Evolutionary conservation across 768 basidiomycete genomes (phyloP).

Genomic region (Russula dissimulans): DNA sequence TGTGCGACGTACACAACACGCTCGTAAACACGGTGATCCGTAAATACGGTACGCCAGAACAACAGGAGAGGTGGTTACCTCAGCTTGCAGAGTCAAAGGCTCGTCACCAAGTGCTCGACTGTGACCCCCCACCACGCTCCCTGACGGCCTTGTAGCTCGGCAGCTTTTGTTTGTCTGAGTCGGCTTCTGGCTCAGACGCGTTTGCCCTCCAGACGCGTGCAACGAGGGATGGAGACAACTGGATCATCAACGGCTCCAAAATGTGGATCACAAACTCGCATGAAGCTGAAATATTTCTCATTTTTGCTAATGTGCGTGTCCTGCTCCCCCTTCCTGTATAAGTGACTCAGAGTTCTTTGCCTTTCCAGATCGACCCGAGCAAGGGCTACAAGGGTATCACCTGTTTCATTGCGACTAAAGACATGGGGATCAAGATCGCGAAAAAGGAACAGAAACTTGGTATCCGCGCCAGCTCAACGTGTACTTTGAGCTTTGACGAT

Average conservation of each 20-base stretch:
- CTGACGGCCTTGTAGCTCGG: constrained; percentile 52
- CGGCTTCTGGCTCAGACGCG: constrained; percentile 91
- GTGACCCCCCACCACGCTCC: background rate
- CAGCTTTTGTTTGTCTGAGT: constrained; percentile 91
- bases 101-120: constrained; percentile 1
- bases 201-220: constrained; percentile 95
- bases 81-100: constrained; percentile 73
- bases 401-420: constrained; percentile 92
- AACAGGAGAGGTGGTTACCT: constrained; percentile 85
- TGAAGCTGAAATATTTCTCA: constrained; percentile 85
- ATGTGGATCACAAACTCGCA: constrained; percentile 99
- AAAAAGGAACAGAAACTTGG: constrained; percentile 99
- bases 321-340: background rate
- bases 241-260: constrained; percentile 92
- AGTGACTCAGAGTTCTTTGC: background rate
- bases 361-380: constrained; percentile 59
- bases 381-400: constrained; percentile 99
- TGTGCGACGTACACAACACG: constrained; percentile 98
- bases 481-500: constrained; percentile 91
- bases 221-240: constrained; percentile 75
- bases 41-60: constrained; percentile 72
- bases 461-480: constrained; percentile 93
- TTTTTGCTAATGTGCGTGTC: constrained; percentile 83
- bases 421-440: constrained; percentile 93
- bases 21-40: constrained; percentile 93